Conservation (phyloP, 805 yeast species). For the Hanseniaspora pseudoguilliermondii region DNA sequence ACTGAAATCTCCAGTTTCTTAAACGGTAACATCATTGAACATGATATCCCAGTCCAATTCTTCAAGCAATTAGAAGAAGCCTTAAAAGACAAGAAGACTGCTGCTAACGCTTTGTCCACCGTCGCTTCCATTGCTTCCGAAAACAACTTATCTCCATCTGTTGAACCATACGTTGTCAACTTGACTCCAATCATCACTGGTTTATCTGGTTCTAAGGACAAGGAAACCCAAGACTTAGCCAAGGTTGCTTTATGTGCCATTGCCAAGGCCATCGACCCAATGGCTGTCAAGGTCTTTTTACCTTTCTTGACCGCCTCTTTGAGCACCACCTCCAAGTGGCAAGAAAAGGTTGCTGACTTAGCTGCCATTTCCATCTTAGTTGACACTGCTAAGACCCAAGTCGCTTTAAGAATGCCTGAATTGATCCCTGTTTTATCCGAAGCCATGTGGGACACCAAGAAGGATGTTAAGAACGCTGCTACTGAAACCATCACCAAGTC, state of each 20-base stretch:
- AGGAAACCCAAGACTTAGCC: slow-evolving; percentile 62
- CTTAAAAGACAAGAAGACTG: slow-evolving; percentile 68
- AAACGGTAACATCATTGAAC: slow-evolving; percentile 95
- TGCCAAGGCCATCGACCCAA: slow-evolving; percentile 76
- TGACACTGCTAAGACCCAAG: slow-evolving; percentile 86
- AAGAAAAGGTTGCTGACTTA: slow-evolving; percentile 87
- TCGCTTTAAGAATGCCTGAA: slow-evolving; percentile 99
- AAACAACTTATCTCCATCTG: slow-evolving; percentile 72
- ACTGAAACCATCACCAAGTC: slow-evolving; percentile 89
- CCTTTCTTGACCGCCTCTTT: slow-evolving; percentile 66
- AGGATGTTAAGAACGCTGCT: slow-evolving; percentile 94
- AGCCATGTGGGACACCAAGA: slow-evolving; percentile 99
- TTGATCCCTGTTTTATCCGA: slow-evolving; percentile 96
- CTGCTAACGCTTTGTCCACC: slow-evolving; percentile 74
- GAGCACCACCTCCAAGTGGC: slow-evolving; percentile 79
- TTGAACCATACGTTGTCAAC: slow-evolving; percentile 87
- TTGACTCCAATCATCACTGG: slow-evolving; percentile 57
- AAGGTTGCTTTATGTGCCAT: slow-evolving; percentile 63
- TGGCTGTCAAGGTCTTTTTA: slow-evolving; percentile 78
- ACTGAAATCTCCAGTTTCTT: slow-evolving; percentile 81
- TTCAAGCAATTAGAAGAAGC: slow-evolving; percentile 65
- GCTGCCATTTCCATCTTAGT: slow-evolving; percentile 77
- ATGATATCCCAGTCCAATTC: slow-evolving; percentile 88
- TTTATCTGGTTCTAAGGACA: slow-evolving; percentile 85
- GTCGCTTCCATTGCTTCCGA: slow-evolving; percentile 72